Base-by-base conservation (phyloP, 495 filamentous ascomycete species). In the Jackrogersella multiformis region DNA sequence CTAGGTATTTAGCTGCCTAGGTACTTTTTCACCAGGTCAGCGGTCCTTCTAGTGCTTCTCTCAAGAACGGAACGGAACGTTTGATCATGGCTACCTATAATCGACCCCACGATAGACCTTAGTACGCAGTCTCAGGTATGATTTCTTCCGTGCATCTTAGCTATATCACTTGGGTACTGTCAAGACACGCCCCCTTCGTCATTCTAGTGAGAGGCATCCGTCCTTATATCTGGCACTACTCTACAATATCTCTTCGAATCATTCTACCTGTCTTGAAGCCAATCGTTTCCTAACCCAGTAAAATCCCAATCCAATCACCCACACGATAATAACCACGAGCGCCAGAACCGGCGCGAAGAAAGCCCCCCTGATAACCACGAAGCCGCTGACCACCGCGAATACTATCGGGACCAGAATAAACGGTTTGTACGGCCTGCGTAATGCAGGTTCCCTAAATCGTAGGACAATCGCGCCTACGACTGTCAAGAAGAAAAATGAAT, bases 401-500 rank as follows among this genome's bases (percentile, higher is more conserved):
- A 79, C 56, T 0, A 76, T 46, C 0, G 84, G 84, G 24, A 85
- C 73, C 15, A 80, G 13, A 30, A 85, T 36, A 20, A 76, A 69
- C 0, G 84, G 79, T 60, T 80, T 80, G 52, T 86, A 85, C 4
- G 84, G 84, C 7, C 84, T 62, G 2, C 63, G 64, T 0, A 86
- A 69, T 0, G 61, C 56, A 0, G 84, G 84, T 62, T 86, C 81
- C 20, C 80, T 77, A 59, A 75, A 82, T 24, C 85, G 74, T 26
- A 87, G 71, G 5, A 84, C 62, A 10, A 88, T 76, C 10, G 78
- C 80, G 1, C 83, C 85, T 1, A 86, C 57, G 3, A 86, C 82
- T 2, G 83, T 85, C 5, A 88, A 72, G 64, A 86, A 85, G 76
- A 86, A 88, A 72, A 88, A 86, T 0, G 80, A 76, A 60, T 84